Evolutionary conservation across 2,329 filamentous ascomycete species (phyloP), one percentile per base, ranked within the genome.

Genomic region (Neonectria sp.): DNA sequence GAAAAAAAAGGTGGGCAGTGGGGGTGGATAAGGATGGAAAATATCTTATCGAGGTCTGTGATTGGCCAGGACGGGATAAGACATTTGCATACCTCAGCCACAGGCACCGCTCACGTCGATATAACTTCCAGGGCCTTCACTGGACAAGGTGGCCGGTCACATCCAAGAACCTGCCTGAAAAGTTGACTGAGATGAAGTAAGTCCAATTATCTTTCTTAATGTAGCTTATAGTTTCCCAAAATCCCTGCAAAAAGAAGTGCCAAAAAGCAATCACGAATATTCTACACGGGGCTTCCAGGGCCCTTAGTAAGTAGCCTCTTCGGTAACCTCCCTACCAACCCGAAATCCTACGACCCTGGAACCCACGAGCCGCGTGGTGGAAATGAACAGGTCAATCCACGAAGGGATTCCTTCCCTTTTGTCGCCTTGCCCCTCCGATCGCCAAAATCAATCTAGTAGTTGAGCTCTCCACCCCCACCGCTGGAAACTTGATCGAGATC

Each of bases 401-500:
- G 11, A 17, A 40, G 13, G 25, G 4, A n/a, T 35, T 24, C 21
- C n/a, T 27, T 29, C n/a, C 45, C 37, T 35, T 45, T 51, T n/a
- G 57, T 53, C 25, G 12, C 35, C 35, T 55, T 58, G 33, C 49
- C 33, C 53, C 46, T 29, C 43, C 21, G 46, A 17, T 40, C 33
- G 2, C 27, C 13, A 27, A 31, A 6, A 21, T 11, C 58, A 49
- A 27, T 51, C 79, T 87, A 98, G 79, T 98, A 98, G 82, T 98
- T 97, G 76, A 98, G 84, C 83, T 98, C 95, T 31, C 93, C 93
- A 46, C 92, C 90, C 46, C 92, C 93, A 40, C 89, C 86, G 15
- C 91, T 90, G 43, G 90, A 90, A 65, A 92, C 92, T 52, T 97
- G 95, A 83, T 99, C 96, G 27, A 99, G 85, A 79, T 99, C 96